A percentile compares a stretch with the other conserved stretches of the same genome.
These are phyloP conservation scores for Pichia norvegensis DNA, from an alignment of 1,139 yeast genomes.

Conservation along the genomic window DNA sequence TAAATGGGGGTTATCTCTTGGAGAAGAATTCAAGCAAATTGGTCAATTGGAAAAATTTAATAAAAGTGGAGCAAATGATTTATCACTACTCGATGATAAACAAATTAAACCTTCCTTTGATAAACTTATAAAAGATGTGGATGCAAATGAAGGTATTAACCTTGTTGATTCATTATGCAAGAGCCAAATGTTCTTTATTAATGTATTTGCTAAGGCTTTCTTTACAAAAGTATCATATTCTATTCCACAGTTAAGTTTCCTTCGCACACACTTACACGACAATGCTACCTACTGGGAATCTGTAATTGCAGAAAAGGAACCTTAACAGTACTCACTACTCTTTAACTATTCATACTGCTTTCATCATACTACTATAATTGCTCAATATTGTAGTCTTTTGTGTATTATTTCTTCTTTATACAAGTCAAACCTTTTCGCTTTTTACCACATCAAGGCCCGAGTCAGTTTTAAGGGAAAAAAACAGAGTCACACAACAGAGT, in stretches of 20 bases:
- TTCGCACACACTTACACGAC: constrained; percentile 33
- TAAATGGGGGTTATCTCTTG: constrained; percentile 77
- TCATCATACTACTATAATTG: neutral
- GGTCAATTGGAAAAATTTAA: constrained; percentile 43
- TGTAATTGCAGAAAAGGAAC: neutral
- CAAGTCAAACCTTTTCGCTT: neutral
- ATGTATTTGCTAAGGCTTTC: constrained; percentile 70
- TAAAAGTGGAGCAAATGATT: constrained; percentile 12
- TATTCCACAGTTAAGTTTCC: constrained; percentile 49
- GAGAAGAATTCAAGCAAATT: constrained; percentile 72
- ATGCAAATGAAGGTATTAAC: constrained; percentile 34
- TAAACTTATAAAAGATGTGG: constrained; percentile 16
- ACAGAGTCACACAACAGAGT: no score
- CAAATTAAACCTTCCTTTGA: constrained; percentile 2
- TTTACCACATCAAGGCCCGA: neutral
- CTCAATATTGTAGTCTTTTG: no score
- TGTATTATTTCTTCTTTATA: neutral
- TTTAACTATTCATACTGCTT: no score
- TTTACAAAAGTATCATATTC: constrained; percentile 55
- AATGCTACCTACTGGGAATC: constrained; percentile 38
- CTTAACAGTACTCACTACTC: no score
- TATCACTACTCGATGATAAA: constrained; percentile 4
- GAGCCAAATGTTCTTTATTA: constrained; percentile 82
- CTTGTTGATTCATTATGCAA: constrained; percentile 47
- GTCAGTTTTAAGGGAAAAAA: no score